These are phyloP conservation scores for Trichaptum fuscoviolaceum DNA, from an alignment of 768 basidiomycete species.

Conservation along the genomic window DNA sequence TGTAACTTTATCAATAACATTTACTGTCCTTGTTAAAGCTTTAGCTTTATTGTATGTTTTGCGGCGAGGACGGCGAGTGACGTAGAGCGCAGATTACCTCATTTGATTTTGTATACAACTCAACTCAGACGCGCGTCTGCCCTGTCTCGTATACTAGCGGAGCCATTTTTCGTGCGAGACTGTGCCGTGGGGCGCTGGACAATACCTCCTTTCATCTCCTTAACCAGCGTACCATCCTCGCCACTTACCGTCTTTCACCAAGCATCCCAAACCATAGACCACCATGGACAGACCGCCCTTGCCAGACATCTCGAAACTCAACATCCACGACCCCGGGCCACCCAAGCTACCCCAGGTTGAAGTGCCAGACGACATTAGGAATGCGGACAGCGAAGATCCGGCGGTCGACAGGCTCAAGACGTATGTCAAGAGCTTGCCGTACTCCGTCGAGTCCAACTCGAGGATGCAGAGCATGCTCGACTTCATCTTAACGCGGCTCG, in stretches of 20 bases:
- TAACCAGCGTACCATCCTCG: constrained; percentile 12
- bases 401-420: constrained; percentile 55
- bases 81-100: background rate
- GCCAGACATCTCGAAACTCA: constrained; percentile 44
- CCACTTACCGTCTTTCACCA: constrained; percentile 22
- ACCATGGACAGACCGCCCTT: constrained; percentile 23
- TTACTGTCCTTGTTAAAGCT: background rate
- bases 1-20: constrained; percentile 1
- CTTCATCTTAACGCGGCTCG: constrained; percentile 60
- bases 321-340: constrained; percentile 33
- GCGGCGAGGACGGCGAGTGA: background rate
- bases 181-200: constrained; percentile 6
- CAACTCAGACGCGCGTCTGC: background rate
- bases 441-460: constrained; percentile 69
- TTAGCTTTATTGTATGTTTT: background rate
- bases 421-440: constrained; percentile 66
- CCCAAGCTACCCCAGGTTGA: constrained; percentile 12
- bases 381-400: constrained; percentile 33
- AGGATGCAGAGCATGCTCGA: constrained; percentile 75
- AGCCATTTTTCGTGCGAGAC: constrained; percentile 4
- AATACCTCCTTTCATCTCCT: constrained; percentile 23
- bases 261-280: constrained; percentile 14
- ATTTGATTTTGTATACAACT: background rate
- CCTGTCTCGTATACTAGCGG: background rate
- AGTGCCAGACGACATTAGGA: constrained; percentile 27